Evolutionary conservation across 345 rosid species (phyloP).

Genomic region (Gynandropsis gynandra): DNA sequence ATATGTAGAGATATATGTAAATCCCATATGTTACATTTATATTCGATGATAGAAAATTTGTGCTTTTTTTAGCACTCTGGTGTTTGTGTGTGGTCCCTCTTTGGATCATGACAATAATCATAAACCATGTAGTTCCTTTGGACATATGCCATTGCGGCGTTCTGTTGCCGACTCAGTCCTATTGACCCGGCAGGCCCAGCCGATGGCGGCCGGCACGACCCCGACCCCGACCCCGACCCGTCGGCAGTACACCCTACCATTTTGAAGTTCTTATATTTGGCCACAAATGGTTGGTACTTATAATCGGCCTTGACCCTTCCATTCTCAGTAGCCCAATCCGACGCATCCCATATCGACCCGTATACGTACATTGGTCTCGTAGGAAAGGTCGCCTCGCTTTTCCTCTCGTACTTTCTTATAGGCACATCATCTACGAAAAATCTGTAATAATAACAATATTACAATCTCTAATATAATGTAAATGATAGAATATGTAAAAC

Average conservation of each 20-base stretch:
- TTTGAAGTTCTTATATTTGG: slow-evolving; percentile 55
- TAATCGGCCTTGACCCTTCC: slow-evolving; percentile 81
- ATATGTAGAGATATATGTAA: neutral
- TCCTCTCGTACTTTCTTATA: slow-evolving; percentile 59
- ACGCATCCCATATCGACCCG: slow-evolving; percentile 94
- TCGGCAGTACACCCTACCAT: slow-evolving; percentile 45
- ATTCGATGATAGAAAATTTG: neutral
- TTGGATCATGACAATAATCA: slow-evolving; percentile 74
- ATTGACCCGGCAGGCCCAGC: slow-evolving; percentile 34
- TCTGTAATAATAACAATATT: slow-evolving; percentile 25
- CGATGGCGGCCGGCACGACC: slow-evolving; percentile 47
- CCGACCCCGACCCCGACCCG: slow-evolving; percentile 20
- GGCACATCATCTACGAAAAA: slow-evolving; percentile 89
- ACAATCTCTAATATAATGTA: neutral
- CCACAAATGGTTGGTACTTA: slow-evolving; percentile 69
- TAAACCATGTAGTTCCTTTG: slow-evolving; percentile 68
- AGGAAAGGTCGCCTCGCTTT: slow-evolving; percentile 61
- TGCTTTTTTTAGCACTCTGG: slow-evolving; percentile 60
- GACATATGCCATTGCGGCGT: slow-evolving; percentile 56
- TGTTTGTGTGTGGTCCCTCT: slow-evolving; percentile 60
- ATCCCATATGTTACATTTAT: neutral
- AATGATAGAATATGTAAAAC: too few relatives aligned
- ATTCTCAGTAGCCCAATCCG: slow-evolving; percentile 88
- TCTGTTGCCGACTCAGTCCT: slow-evolving; percentile 59
- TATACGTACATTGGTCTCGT: slow-evolving; percentile 70